A percentile compares a stretch with the other conserved stretches of the same genome.
phyloP scores from a whole-genome alignment of 164 flowering plant genomes.

The Cinnamomum micranthum region DNA sequence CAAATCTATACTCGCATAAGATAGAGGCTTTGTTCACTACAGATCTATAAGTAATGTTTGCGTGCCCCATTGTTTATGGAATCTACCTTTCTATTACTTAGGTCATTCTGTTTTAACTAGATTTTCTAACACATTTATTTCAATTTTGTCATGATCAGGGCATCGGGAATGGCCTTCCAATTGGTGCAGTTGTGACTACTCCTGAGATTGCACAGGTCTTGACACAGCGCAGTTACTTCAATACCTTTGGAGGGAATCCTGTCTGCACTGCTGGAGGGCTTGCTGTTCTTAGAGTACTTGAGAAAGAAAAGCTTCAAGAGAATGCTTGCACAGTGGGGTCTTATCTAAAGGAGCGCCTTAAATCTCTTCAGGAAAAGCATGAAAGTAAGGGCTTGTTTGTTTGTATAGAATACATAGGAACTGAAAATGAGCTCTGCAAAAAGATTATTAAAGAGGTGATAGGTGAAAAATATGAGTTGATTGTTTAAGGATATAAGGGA shows the following conservation, averaged over 20 bases:
- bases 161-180: slow-evolving; percentile 93
- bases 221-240: slow-evolving; percentile 69
- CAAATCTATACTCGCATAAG: too few species aligned
- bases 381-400: slow-evolving; percentile 44
- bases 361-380: slow-evolving; percentile 59
- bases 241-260: slow-evolving; percentile 97
- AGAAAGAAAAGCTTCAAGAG: slow-evolving; percentile 83
- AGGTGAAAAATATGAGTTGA: too few species aligned
- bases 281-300: slow-evolving; percentile 80
- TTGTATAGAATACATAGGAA: too few species aligned
- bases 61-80: too few species aligned
- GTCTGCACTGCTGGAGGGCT: slow-evolving; percentile 83
- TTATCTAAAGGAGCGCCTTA: slow-evolving; percentile 66
- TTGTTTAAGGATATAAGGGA: too few species aligned
- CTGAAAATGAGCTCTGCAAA: too few species aligned
- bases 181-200: slow-evolving; percentile 98
- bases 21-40: too few species aligned
- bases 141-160: slow-evolving; percentile 42
- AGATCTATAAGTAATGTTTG: too few species aligned
- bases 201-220: slow-evolving; percentile 86
- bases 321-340: slow-evolving; percentile 74
- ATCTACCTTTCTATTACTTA: too few species aligned
- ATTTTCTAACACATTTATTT: not conserved
- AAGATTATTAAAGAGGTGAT: too few species aligned
- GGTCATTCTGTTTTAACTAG: too few species aligned